A percentile compares a stretch with the other conserved stretches of the same genome.
Conservation (phyloP, 2,329 filamentous ascomycete species). For the Phialemoniopsis sp. region DNA sequence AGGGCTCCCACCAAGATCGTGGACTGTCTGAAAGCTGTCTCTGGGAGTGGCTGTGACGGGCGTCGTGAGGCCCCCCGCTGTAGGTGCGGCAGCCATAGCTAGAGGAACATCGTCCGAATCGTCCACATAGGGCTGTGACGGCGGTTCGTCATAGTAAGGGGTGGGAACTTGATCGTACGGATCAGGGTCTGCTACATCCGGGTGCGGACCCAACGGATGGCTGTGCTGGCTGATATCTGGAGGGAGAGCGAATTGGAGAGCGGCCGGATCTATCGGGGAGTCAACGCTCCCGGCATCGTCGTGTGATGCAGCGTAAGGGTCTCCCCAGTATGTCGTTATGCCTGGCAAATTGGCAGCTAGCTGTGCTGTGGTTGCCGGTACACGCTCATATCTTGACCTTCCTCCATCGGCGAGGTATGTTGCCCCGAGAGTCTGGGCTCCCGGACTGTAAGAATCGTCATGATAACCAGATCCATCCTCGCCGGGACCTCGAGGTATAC, state of each 20-base stretch:
- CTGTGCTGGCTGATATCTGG: conserved; percentile 39
- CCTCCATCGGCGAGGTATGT: conserved; percentile 1
- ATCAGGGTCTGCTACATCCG: conserved; percentile 10
- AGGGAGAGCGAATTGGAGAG: conserved; percentile 50
- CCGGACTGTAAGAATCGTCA: not conserved
- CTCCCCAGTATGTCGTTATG: conserved; percentile 50
- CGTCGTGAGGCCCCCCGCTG: conserved; percentile 42
- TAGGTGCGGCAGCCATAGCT: conserved; percentile 51
- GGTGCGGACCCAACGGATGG: conserved; percentile 15
- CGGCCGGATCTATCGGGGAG: conserved; percentile 50
- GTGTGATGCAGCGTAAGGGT: conserved; percentile 33
- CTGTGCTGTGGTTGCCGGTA: conserved; percentile 16
- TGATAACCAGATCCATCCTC: conserved; percentile 7
- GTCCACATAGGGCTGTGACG: conserved; percentile 27
- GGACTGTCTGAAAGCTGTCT: conserved; percentile 55
- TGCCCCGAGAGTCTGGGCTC: conserved; percentile 4
- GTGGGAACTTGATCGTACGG: conserved; percentile 16
- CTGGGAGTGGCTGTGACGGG: conserved; percentile 33
- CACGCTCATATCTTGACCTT: conserved; percentile 8
- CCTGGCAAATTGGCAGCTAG: conserved; percentile 32
- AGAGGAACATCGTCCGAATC: conserved; percentile 58
- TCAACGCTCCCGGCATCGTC: conserved; percentile 29
- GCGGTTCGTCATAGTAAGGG: conserved; percentile 36
- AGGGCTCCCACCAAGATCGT: conserved; percentile 51
- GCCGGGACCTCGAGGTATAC: conserved; percentile 36